These are phyloP conservation scores for Heterococcus sp. DNA, from an alignment of 108 stramenopile species.

Conservation along the genomic window DNA sequence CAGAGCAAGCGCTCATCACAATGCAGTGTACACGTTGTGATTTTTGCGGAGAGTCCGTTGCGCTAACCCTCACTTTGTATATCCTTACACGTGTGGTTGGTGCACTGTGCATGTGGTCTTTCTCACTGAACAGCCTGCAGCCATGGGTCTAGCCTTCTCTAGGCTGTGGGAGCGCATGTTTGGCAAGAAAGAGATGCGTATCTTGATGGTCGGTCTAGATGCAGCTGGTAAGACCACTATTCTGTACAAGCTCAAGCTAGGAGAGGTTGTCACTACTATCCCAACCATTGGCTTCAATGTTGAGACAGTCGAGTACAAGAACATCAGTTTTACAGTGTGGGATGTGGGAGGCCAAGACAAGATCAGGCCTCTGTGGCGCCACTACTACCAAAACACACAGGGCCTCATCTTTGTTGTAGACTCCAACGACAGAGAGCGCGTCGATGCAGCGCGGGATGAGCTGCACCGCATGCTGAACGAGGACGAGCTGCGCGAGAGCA, in stretches of 20 bases:
- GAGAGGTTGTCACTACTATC: slow-evolving; percentile 94
- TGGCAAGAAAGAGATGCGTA: slow-evolving; percentile 94
- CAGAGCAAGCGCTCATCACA: no score
- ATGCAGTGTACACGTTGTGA: no score
- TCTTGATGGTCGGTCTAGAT: slow-evolving; percentile 99
- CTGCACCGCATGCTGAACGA: slow-evolving; percentile 90
- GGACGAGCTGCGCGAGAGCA: slow-evolving; percentile 88
- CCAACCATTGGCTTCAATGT: no score
- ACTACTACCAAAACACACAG: slow-evolving; percentile 98
- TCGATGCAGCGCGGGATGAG: slow-evolving; percentile 91
- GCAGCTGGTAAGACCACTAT: slow-evolving; percentile 99
- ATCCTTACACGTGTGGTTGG: no score
- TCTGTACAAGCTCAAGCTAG: slow-evolving; percentile 99
- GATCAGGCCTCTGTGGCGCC: slow-evolving; percentile 95
- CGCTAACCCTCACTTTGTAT: no score
- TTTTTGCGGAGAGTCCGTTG: no score
- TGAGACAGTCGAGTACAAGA: slow-evolving; percentile 86
- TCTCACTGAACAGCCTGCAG: no score
- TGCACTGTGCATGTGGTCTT: no score
- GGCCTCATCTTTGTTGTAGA: slow-evolving; percentile 97
- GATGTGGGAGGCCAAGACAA: slow-evolving; percentile 98
- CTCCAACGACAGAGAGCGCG: slow-evolving; percentile 92
- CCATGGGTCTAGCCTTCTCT: slow-evolving; percentile 60
- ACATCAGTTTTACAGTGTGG: slow-evolving; percentile 79
- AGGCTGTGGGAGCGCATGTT: slow-evolving; percentile 65